Conservation (phyloP, 352 stramenopile species). For the Pythium oligandrum region DNA sequence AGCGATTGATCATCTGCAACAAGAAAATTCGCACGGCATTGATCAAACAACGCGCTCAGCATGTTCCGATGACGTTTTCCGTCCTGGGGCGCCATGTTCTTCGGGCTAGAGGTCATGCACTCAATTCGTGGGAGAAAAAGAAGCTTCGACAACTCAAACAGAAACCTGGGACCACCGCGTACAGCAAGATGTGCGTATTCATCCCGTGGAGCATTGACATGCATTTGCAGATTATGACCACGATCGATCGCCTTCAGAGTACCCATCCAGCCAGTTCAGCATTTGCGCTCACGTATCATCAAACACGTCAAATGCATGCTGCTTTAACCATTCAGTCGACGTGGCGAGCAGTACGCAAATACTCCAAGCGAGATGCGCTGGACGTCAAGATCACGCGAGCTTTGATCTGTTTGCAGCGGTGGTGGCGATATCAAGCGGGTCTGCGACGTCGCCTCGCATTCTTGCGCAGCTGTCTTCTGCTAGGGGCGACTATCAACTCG, state of each 20-base stretch:
- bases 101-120: conserved; percentile 1
- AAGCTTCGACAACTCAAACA: conserved; percentile 1
- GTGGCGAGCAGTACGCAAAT: conserved; percentile 36
- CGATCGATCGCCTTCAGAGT: conserved; percentile 17
- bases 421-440: conserved; percentile 54
- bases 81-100: not conserved
- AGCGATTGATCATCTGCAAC: conserved; percentile 48
- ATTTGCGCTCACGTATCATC: conserved; percentile 37
- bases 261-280: too few relatives aligned
- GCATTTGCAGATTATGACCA: conserved; percentile 58
- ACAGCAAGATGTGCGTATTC: conserved; percentile 56
- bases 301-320: conserved; percentile 37
- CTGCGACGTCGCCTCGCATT: conserved; percentile 46
- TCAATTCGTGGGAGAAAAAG: not conserved
- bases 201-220: conserved; percentile 77
- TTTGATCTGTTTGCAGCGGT: conserved; percentile 58
- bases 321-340: conserved; percentile 44
- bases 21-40: conserved; percentile 23
- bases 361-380: conserved; percentile 38
- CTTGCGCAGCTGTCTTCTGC: conserved; percentile 37
- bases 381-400: conserved; percentile 52
- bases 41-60: conserved; percentile 13
- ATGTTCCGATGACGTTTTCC: not conserved
- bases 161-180: conserved; percentile 4
- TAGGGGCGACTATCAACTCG: conserved; percentile 52